Evolutionary conservation across 2,329 filamentous ascomycete genomes (phyloP).

Genomic region (Neobulgaria alba): DNA sequence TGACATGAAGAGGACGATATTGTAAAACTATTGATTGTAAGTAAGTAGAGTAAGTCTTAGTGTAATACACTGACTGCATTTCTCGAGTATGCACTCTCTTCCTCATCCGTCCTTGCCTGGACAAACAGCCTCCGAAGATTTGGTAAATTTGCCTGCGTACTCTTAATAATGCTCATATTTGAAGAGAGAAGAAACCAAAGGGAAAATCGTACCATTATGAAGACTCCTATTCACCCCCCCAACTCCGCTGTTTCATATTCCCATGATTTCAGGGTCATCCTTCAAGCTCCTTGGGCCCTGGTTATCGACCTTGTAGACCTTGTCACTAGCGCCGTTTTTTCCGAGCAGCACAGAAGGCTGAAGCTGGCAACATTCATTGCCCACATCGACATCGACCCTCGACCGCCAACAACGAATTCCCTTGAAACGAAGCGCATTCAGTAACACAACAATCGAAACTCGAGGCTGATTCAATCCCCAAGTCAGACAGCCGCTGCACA

Average conservation of each 20-base stretch:
- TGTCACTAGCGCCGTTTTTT: constrained; percentile 13
- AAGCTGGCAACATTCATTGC: constrained; percentile 10
- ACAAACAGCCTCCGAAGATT: constrained; percentile 96
- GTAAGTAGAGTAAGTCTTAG: background rate
- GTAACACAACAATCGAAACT: no score
- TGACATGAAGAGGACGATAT: constrained; percentile 91
- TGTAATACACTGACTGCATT: constrained; percentile 60
- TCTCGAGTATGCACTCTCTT: constrained; percentile 89
- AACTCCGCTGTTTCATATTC: constrained; percentile 16
- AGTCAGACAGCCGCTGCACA: background rate
- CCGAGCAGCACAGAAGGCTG: constrained; percentile 15
- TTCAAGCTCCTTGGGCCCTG: no score
- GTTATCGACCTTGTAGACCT: constrained; percentile 10
- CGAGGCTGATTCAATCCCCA: background rate
- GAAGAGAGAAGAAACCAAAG: constrained; percentile 1
- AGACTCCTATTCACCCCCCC: background rate
- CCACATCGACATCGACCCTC: constrained; percentile 4
- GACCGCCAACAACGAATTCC: background rate
- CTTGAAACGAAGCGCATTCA: no score
- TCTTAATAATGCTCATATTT: constrained; percentile 20
- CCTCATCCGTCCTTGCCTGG: constrained; percentile 82
- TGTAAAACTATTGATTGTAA: constrained; percentile 69
- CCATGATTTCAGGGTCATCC: no score
- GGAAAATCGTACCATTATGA: constrained; percentile 17
- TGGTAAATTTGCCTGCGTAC: constrained; percentile 60